Evolutionary conservation across 2,329 filamentous ascomycete species (phyloP), one percentile per base, ranked within the genome.

Genomic region (Claviceps monticola): DNA sequence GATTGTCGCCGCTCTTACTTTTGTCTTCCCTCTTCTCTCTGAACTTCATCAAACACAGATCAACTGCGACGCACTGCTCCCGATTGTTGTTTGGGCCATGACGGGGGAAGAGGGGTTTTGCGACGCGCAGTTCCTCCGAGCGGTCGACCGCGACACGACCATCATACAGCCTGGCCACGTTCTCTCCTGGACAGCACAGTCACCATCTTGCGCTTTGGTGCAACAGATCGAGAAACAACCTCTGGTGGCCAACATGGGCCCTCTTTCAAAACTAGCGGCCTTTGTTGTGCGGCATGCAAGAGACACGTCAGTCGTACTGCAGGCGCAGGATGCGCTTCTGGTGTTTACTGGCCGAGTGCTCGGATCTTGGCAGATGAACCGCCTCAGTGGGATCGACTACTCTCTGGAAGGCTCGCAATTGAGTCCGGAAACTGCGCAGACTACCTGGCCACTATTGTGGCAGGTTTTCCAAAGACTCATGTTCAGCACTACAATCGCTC

Each of bases 91-190:
- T 37, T 78, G 79, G 50, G 78, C 84, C 1, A 77, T 87, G 9
- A 82, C 83, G 6, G 83, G 83, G 43, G 74, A 73, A 0, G 84
- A 90, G 60, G 88, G 88, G 1, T 82, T 94, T 49, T 79, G 84
- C 56, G 80, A 83, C 17, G 88, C 83, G 0, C 82, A 86, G 56
- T 91, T 95, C 56, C 71, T 96, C 3, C 76, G 76, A 1, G 74
- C 76, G 0, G 78, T 94, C 54, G 80, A 85, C 56, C 68, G 76
- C 14, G 86, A 94, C 59, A 72, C 88, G 23, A 68, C 88, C 23
- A 68, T 74, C 2, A 74, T 82, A 52, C 59, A 63, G 17, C 59
- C 63, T 16, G 60, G 55, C 7, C 59, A 58, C 34, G 55, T 64
- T 9, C 77, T 90, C 53, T 74, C 76, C 48, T 95, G 88, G 87